phyloP scores from a whole-genome alignment of 2,329 filamentous ascomycete genomes.

The Paracamarosporium sp. region DNA sequence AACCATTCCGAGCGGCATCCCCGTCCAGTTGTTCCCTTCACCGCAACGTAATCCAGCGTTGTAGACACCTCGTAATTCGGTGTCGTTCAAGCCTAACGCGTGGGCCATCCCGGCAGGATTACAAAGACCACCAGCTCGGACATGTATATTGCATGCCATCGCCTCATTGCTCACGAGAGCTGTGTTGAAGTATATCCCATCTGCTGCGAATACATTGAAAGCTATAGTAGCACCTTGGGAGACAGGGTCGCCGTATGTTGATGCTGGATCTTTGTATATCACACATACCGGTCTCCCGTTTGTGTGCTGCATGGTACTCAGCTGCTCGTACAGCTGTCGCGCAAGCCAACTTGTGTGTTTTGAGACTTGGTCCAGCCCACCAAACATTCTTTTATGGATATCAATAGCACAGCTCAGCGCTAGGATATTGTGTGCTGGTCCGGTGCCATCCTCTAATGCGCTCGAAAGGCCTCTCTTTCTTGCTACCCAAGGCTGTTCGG shows the following conservation, averaged over 20 bases:
- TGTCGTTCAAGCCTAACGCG: conserved; percentile 58
- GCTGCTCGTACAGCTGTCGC: conserved; percentile 55
- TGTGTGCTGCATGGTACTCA: conserved; percentile 57
- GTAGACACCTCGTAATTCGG: conserved; percentile 62
- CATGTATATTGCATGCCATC: conserved; percentile 62
- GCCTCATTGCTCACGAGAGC: conserved; percentile 66
- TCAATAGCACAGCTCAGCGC: conserved; percentile 67
- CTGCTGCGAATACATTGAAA: conserved; percentile 65
- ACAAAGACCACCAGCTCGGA: conserved; percentile 66
- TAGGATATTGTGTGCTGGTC: conserved; percentile 70
- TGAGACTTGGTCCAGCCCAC: conserved; percentile 65
- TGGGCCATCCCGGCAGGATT: conserved; percentile 60
- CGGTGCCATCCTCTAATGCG: conserved; percentile 70
- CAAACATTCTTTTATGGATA: conserved; percentile 63
- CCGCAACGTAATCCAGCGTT: conserved; percentile 66
- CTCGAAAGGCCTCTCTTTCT: conserved; percentile 64
- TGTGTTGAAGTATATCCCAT: conserved; percentile 63
- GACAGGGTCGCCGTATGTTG: conserved; percentile 58
- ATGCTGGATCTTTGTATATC: conserved; percentile 62
- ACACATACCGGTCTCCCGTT: conserved; percentile 61
- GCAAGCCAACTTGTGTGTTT: conserved; percentile 64
- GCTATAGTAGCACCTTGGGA: conserved; percentile 68
- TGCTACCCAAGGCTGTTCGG: conserved; percentile 61
- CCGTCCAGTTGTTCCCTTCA: conserved; percentile 60
- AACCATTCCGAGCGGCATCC: conserved; percentile 64